phyloP scores from a whole-genome alignment of 73 alveolate species.

The Paramecium sonneborni region DNA sequence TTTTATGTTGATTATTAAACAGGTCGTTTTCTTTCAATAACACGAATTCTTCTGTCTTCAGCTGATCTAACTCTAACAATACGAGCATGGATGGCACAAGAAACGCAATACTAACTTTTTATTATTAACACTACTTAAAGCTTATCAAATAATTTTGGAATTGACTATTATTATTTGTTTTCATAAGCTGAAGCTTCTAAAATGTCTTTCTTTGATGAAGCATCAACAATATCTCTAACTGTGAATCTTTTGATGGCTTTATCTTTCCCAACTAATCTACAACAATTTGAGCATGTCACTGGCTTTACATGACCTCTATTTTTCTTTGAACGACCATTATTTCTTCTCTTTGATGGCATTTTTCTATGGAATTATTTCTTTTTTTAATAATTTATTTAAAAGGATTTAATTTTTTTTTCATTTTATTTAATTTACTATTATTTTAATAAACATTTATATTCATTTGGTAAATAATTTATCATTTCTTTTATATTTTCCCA shows the following conservation, averaged over 20 bases:
- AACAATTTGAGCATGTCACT: constrained; percentile 97
- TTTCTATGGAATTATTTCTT: not conserved
- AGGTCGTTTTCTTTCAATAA: constrained; percentile 44
- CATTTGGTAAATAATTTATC: not conserved
- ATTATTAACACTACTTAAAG: constrained; percentile 4
- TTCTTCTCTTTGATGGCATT: constrained; percentile 94
- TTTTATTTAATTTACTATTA: not conserved
- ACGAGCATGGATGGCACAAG: constrained; percentile 96
- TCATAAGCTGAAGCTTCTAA: constrained; percentile 85
- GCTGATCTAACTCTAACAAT: constrained; percentile 92
- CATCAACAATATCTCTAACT: constrained; percentile 97
- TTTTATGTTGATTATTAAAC: not conserved
- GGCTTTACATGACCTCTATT: constrained; percentile 97
- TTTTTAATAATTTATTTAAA: constrained; percentile 43
- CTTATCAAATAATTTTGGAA: constrained; percentile 43
- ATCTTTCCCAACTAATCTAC: constrained; percentile 95
- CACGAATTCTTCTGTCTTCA: constrained; percentile 83
- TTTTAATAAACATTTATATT: not conserved
- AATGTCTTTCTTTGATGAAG: constrained; percentile 97
- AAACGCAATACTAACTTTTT: constrained; percentile 79
- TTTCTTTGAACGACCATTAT: constrained; percentile 98
- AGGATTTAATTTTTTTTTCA: constrained; percentile 26
- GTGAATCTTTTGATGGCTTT: constrained; percentile 97
- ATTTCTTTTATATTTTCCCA: not conserved
- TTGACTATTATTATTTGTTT: constrained; percentile 23